Base-by-base conservation (phyloP, 768 basidiomycete genomes). In the Leccinellum rugosiceps region DNA sequence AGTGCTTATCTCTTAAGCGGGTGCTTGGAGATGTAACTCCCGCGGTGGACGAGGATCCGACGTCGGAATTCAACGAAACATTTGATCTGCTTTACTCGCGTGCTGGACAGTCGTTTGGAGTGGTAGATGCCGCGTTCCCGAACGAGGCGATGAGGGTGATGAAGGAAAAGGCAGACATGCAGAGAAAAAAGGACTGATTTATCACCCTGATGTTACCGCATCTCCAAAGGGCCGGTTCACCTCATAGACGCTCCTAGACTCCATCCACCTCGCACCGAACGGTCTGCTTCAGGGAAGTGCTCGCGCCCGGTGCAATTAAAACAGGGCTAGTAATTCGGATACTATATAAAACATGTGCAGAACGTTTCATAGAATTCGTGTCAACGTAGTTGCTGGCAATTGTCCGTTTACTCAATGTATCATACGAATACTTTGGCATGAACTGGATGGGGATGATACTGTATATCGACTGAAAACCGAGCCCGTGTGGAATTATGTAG, bases 21-120 rank as follows among this genome's bases (percentile, higher is more conserved):
- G 19, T 65, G 19, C 38, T 68, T 21, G 58, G 52, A 34, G 63
- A 59, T 41, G 15, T 41, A 48, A 34, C 52, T 8, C 26, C 47
- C 10, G 21, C 34, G 28, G 23, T 43, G 21, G 62, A 62, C 25
- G 58, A 60, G n/a, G 71, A 72, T 21, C 30, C 49, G 7, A 31
- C 7, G 41, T 54, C 60, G 11, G 68, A 61, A 13, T 58, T 61
- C 19, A 55, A 61, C 17, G 64, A 63, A 41, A 66, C 62, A 3
- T 72, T 64, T 13, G 57, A 70, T 45, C 47, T 71, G 15, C 25
- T 72, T 6, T 70, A 72, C 45, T 66, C 69, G 4, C 65, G 64
- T 48, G 59, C 52, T 0, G 62, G 60, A 19, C 47, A 53, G 43
- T 58, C 64, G 21, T 55, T 57, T 48, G 60, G 64, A 2, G 19